A percentile compares a stretch with the other conserved stretches of the same genome.
Evolutionary conservation across 306 rosid species (phyloP).

Genomic region (Ammopiptanthus mongolicus): DNA sequence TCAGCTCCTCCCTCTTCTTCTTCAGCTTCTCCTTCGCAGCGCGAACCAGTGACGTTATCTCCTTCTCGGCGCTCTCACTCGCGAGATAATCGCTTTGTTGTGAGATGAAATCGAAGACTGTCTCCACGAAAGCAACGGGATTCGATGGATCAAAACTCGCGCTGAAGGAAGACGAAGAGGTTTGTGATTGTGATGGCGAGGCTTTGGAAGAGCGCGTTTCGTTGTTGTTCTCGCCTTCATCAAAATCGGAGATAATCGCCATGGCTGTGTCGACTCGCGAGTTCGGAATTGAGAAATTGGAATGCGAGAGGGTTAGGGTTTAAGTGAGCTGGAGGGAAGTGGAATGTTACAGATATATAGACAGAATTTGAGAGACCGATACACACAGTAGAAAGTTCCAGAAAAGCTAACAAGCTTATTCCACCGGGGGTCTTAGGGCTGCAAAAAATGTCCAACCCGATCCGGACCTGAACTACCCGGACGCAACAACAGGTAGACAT

Average conservation of each 20-base stretch:
- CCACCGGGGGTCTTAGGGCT: too few relatives aligned
- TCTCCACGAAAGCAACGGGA: slow-evolving; percentile 52
- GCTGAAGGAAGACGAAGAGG: slow-evolving; percentile 37
- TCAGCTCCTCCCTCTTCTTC: slow-evolving; percentile 30
- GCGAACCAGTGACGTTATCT: slow-evolving; percentile 31
- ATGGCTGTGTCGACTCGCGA: slow-evolving; percentile 16
- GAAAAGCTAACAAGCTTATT: neutral
- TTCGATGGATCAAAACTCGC: slow-evolving; percentile 59
- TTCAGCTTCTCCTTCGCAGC: slow-evolving; percentile 27
- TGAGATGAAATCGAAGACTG: slow-evolving; percentile 60
- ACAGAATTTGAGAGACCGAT: neutral
- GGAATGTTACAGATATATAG: neutral
- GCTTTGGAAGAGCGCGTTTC: slow-evolving; percentile 1
- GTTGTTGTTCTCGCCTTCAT: slow-evolving; percentile 40
- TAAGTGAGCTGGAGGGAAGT: neutral
- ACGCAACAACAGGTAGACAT: too few relatives aligned
- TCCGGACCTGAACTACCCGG: too few relatives aligned
- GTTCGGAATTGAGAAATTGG: neutral
- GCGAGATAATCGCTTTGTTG: slow-evolving; percentile 56
- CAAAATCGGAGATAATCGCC: slow-evolving; percentile 74
- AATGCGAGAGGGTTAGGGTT: neutral
- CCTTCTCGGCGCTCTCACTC: slow-evolving; percentile 44
- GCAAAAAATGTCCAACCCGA: too few relatives aligned
- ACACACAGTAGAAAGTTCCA: neutral
- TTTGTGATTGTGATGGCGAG: neutral